phyloP scores from a whole-genome alignment of 31 red algal species.

The Odonthalia washingtoniensis region DNA sequence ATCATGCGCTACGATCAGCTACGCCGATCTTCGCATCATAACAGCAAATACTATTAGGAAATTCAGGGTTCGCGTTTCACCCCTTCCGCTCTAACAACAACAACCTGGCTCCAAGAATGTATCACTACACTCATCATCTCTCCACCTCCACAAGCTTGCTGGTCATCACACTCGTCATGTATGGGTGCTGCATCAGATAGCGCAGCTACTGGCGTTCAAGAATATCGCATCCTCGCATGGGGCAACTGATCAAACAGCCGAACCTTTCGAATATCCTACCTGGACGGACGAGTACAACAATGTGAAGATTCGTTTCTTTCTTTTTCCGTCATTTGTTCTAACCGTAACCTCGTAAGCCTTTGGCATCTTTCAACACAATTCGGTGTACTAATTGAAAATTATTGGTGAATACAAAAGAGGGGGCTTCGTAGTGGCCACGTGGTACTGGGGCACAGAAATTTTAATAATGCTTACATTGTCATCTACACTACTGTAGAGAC shows the following conservation, averaged over 20 bases:
- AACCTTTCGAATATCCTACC: slow-evolving; percentile 12
- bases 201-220: slow-evolving; percentile 41
- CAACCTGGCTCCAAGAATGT: slow-evolving; percentile 2
- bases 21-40: neutral
- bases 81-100: slow-evolving; percentile 1
- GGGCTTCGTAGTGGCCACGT: neutral
- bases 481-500: neutral
- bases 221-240: slow-evolving; percentile 44
- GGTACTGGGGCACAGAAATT: neutral
- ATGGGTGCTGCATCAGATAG: slow-evolving; percentile 44
- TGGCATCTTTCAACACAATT: slow-evolving; percentile 26
- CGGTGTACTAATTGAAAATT: slow-evolving; percentile 35
- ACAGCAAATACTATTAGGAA: slow-evolving; percentile 30
- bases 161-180: slow-evolving; percentile 42
- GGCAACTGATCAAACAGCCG: slow-evolving; percentile 32
- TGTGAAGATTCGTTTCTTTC: slow-evolving; percentile 17
- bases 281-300: slow-evolving; percentile 46
- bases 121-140: neutral
- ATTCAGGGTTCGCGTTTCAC: neutral
- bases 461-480: neutral
- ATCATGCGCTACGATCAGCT: slow-evolving; percentile 11
- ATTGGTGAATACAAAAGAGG: slow-evolving; percentile 15
- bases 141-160: slow-evolving; percentile 38
- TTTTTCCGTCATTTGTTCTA: slow-evolving; percentile 31
- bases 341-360: neutral